Conservation (phyloP, 805 yeast genomes). For the Candida yuanshanica region DNA sequence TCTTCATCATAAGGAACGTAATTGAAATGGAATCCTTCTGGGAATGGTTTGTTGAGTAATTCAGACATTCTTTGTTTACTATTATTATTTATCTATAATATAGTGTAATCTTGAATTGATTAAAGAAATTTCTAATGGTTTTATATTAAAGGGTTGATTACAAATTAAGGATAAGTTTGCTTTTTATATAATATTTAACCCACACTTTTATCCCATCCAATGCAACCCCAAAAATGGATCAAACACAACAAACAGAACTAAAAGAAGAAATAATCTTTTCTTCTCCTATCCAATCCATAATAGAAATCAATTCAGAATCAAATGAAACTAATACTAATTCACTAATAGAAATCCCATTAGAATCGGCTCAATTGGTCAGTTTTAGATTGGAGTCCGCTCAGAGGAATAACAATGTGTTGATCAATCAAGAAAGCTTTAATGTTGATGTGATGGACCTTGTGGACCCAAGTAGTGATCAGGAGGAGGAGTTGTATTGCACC, state of each 20-base stretch:
- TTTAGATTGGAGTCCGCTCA: slow-evolving; percentile 17
- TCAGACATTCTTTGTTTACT: no score
- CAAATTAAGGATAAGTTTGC: no score
- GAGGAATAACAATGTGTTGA: slow-evolving; percentile 6
- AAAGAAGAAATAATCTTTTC: background rate
- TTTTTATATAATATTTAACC: no score
- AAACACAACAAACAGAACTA: no score
- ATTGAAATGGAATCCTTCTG: slow-evolving; percentile 24
- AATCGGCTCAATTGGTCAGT: slow-evolving; percentile 18
- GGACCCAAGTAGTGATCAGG: background rate
- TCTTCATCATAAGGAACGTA: slow-evolving; percentile 24
- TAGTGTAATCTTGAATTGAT: no score
- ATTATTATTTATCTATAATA: no score
- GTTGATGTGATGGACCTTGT: slow-evolving; percentile 2
- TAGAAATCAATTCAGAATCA: background rate
- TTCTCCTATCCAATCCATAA: slow-evolving; percentile 4
- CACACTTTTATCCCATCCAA: no score
- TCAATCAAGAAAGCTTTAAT: slow-evolving; percentile 15
- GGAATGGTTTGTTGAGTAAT: slow-evolving; percentile 22
- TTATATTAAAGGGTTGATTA: no score
- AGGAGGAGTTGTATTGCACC: background rate
- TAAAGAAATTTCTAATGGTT: no score
- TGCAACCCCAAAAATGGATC: no score
- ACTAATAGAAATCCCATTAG: background rate
- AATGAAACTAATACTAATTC: background rate